Percentiles rank a stretch among this genome's conserved stretches.
Conservation (phyloP, 164 flowering plant genomes). For the Vitis vinifera region DNA sequence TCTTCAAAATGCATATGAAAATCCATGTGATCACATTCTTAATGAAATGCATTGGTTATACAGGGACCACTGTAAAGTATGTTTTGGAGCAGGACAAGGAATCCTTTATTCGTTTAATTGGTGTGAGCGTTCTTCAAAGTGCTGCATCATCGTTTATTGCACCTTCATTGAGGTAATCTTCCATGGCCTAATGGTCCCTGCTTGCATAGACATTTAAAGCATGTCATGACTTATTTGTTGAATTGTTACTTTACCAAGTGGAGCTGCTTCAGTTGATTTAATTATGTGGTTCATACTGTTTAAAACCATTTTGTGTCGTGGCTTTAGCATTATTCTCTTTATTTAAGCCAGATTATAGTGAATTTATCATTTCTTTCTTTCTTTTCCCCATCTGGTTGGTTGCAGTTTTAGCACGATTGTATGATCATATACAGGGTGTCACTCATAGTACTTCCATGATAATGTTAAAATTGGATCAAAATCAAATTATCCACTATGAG, state of each 20-base stretch:
- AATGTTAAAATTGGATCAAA: too few relatives aligned
- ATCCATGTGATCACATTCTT: background rate
- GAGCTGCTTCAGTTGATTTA: background rate
- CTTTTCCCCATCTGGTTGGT: too few relatives aligned
- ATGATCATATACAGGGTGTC: too few relatives aligned
- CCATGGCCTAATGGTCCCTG: too few relatives aligned
- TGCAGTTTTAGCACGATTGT: too few relatives aligned
- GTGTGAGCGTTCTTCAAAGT: slow-evolving; percentile 91
- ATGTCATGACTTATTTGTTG: background rate
- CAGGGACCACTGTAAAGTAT: slow-evolving; percentile 95
- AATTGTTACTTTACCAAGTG: background rate
- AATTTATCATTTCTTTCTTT: too few relatives aligned
- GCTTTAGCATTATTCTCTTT: background rate
- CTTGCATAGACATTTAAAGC: background rate
- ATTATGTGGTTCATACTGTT: background rate
- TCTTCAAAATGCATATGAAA: background rate
- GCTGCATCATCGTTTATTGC: slow-evolving; percentile 92
- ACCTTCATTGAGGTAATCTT: slow-evolving; percentile 83
- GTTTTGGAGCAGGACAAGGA: slow-evolving; percentile 97
- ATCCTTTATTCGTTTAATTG: slow-evolving; percentile 77
- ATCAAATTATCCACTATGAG: too few relatives aligned
- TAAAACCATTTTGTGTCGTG: background rate
- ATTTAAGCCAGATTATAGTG: background rate
- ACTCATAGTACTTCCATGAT: too few relatives aligned
- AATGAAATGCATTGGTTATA: slow-evolving; percentile 8